Conservation (phyloP, 371 early-diverging fungal species). For the Rhizopus stolonifer region DNA sequence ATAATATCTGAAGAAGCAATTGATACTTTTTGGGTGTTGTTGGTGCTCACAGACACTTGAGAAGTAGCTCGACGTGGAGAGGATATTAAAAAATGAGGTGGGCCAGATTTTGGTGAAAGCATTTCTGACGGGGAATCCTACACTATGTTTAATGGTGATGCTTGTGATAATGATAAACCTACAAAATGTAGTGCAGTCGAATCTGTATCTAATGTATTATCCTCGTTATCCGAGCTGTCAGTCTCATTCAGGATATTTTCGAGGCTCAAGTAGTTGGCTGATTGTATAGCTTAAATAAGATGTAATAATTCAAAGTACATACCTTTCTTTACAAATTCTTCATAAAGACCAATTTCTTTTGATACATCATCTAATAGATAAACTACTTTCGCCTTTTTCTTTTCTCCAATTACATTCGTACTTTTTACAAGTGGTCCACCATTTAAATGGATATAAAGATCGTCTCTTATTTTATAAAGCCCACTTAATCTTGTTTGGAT, state of each 20-base stretch:
- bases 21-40: background rate
- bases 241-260: conserved; percentile 57
- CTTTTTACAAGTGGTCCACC: conserved; percentile 49
- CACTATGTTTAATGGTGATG: background rate
- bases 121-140: conserved; percentile 49
- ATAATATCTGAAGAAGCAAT: background rate
- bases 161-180: conserved; percentile 4
- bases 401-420: conserved; percentile 33
- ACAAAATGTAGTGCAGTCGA: conserved; percentile 44
- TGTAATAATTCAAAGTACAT: conserved; percentile 7
- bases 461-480: conserved; percentile 58
- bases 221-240: conserved; percentile 43
- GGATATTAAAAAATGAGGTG: conserved; percentile 16
- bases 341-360: conserved; percentile 69
- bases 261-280: conserved; percentile 51
- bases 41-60: conserved; percentile 7
- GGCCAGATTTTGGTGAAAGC: conserved; percentile 29
- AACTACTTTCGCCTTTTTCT: conserved; percentile 47
- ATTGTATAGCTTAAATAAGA: background rate
- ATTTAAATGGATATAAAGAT: conserved; percentile 59
- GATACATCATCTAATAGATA: conserved; percentile 65
- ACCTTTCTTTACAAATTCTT: conserved; percentile 79
- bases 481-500: conserved; percentile 64
- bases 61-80: conserved; percentile 13
- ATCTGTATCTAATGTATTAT: conserved; percentile 31